Evolutionary conservation across 2,329 filamentous ascomycete species (phyloP).

Genomic region (Teratosphaeria pseudoeucalypti): DNA sequence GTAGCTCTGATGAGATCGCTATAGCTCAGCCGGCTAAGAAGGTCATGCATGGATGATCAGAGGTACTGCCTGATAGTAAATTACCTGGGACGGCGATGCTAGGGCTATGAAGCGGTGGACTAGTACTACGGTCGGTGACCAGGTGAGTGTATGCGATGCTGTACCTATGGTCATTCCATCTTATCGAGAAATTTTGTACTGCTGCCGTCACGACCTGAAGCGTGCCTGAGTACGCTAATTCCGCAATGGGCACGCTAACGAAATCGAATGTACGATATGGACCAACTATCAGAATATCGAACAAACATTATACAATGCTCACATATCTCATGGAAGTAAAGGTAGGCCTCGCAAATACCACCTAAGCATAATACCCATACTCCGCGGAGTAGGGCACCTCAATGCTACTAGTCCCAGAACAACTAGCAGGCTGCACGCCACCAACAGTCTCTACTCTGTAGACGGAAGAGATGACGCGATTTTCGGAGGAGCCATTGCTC

Average conservation of each 20-base stretch:
- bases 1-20: neutral
- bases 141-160: constrained; percentile 6
- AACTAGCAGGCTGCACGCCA: constrained; percentile 31
- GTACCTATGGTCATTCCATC: neutral
- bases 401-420: constrained; percentile 30
- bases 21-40: neutral
- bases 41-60: neutral
- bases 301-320: neutral
- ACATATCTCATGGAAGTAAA: neutral
- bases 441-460: constrained; percentile 41
- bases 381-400: constrained; percentile 32
- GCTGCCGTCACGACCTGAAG: no score
- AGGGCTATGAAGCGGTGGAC: constrained; percentile 5
- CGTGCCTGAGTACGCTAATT: no score
- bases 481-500: constrained; percentile 27
- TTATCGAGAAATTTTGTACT: neutral
- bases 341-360: neutral
- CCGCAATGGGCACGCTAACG: no score
- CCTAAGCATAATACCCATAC: constrained; percentile 36
- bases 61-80: neutral
- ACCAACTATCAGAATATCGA: neutral
- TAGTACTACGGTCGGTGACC: constrained; percentile 9
- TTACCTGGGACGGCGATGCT: neutral
- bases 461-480: constrained; percentile 32
- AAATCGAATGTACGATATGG: neutral